Conservation (phyloP, 2,329 filamentous ascomycete species). For the Fusarium virguliforme region DNA sequence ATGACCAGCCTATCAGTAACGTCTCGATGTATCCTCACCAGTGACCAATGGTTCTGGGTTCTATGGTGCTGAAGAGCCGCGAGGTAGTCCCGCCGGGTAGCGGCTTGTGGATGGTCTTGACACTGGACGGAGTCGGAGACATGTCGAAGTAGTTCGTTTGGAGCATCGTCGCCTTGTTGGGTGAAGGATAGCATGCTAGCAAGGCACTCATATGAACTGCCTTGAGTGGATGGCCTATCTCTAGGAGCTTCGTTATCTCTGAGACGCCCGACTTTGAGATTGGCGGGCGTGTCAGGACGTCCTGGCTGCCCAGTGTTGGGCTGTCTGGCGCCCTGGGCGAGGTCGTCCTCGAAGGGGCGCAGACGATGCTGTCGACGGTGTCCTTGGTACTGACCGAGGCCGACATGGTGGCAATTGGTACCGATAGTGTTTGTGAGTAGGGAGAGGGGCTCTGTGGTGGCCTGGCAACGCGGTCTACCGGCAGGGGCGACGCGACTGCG, state of each 20-base stretch:
- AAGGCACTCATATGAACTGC: not conserved
- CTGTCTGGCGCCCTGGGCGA: not conserved
- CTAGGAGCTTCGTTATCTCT: not conserved
- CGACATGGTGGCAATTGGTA: not conserved
- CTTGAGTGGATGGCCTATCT: not conserved
- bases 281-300: not conserved
- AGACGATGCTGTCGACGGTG: not conserved
- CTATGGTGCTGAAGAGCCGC: not conserved
- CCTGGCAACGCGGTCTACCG: no score
- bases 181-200: not conserved
- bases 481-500: no score
- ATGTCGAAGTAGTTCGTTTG: not conserved
- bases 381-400: not conserved
- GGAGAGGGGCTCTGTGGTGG: not conserved
- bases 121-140: not conserved
- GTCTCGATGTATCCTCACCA: conserved; percentile 7
- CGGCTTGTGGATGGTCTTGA: not conserved
- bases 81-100: not conserved
- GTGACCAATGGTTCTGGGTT: conserved; percentile 1
- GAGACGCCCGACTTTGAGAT: not conserved
- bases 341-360: not conserved
- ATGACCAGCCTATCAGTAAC: not conserved
- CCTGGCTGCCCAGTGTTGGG: not conserved
- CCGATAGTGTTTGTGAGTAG: not conserved
- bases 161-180: not conserved